Conservation (phyloP, 164 flowering plant species). For the Tetrastigma voinierianum region DNA sequence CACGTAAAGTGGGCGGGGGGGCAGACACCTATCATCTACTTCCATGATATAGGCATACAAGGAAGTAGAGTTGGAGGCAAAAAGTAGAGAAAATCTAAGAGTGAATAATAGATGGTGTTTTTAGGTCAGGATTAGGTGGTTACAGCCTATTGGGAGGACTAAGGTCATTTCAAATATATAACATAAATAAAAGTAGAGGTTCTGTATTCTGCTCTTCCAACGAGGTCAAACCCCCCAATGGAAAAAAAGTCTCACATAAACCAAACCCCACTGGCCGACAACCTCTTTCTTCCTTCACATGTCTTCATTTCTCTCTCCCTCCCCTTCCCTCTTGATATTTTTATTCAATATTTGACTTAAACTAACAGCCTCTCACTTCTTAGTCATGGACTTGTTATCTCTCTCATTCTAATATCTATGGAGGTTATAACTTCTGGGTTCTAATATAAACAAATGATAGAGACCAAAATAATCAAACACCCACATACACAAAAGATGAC, state of each 20-base stretch:
- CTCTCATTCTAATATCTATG: too few species aligned
- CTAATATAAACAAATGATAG: too few species aligned
- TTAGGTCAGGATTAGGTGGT: conserved; percentile 6
- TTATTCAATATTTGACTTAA: neutral
- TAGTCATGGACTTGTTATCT: too few species aligned
- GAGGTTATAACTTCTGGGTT: too few species aligned
- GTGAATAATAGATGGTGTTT: conserved; percentile 6
- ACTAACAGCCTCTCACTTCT: too few species aligned
- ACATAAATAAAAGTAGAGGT: conserved; percentile 7
- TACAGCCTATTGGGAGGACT: neutral
- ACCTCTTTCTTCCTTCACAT: conserved; percentile 13
- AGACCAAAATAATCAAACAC: too few species aligned
- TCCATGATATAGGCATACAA: too few species aligned
- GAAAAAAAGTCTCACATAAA: conserved; percentile 1
- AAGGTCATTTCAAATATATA: conserved; percentile 8
- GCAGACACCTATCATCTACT: too few species aligned
- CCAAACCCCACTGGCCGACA: conserved; percentile 27
- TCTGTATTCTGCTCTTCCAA: too few species aligned
- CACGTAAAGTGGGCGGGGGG: too few species aligned
- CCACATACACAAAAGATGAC: neutral
- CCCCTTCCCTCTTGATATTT: neutral
- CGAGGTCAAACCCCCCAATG: conserved; percentile 22
- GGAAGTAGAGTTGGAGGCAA: neutral
- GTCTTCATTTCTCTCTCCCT: neutral
- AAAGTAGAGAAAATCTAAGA: conserved; percentile 12